Base-by-base conservation (phyloP, 2,329 filamentous ascomycete genomes). In the Plenodomus biglobosus region DNA sequence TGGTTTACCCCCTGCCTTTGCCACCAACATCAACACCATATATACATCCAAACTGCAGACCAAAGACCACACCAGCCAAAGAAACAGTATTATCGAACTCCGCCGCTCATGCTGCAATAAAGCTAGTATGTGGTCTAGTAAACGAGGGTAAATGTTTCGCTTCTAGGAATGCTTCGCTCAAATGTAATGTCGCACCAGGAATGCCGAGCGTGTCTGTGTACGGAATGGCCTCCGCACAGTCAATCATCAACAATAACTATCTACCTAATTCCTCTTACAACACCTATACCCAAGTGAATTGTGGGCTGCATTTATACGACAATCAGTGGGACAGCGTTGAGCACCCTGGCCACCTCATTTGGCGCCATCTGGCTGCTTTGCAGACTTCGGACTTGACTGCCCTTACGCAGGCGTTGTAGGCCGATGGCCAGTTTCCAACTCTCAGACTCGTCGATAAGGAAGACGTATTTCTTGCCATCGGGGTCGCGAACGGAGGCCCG, bases 401-500 rank as follows among this genome's bases (percentile, higher is more conserved):
- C 82, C 53, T 78, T 77, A 40, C 78, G 73, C 52, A 86, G 68
- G 20, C 79, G 73, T 63, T 82, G 76, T 37, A 86, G 67, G 1
- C 83, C 83, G 35, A 81, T 70, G 1, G 79, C 80, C 17, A 85
- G 78, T 65, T 86, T 86, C 81, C 82, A 85, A 32, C 78, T 81
- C 63, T 86, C 83, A 15, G 72, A 75, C 47, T 83, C 77, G 37
- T 78, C 75, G 43, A 86, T 67, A 17, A 86, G 74, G 58, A 85
- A 85, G 55, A 84, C 78, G 59, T 84, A 85, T 56, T 76, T 77
- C 60, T 82, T 84, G 52, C 80, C 80, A 58, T 85, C 82, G 43
- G 78, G 73, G 59, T 85, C 83, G 48, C 82, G 76, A 40, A 83
- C 71, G 40, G 74, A 80, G 13, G 81, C 82, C 43, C 83, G 76